These are phyloP conservation scores for Ephemerocybe angulata DNA, from an alignment of 768 basidiomycete species.

Conservation along the genomic window DNA sequence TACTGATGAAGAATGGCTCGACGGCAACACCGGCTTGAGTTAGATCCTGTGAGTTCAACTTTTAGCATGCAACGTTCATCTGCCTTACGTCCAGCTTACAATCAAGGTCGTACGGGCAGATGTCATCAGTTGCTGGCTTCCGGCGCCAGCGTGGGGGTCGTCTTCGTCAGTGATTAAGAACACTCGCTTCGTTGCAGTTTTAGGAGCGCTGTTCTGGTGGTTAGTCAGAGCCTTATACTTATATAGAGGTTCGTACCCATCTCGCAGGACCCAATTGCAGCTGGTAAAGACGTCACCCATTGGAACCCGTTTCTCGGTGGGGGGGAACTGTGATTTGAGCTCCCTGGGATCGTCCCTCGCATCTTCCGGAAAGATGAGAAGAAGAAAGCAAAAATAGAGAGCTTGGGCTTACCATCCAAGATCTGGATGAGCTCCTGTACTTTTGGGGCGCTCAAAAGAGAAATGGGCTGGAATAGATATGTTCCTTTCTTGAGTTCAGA, in stretches of 20 bases:
- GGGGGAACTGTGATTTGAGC: constrained; percentile 61
- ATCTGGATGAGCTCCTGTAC: constrained; percentile 77
- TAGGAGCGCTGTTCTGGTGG: constrained; percentile 56
- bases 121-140: constrained; percentile 56
- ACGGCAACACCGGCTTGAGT: constrained; percentile 73
- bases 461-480: constrained; percentile 72
- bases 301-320: constrained; percentile 59
- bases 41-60: constrained; percentile 73
- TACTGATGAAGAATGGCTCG: constrained; percentile 88
- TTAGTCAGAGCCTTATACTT: neutral
- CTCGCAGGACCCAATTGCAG: constrained; percentile 85
- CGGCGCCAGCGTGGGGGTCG: constrained; percentile 58
- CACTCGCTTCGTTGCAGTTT: constrained; percentile 87
- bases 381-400: neutral
- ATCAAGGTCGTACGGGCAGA: constrained; percentile 71
- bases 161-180: constrained; percentile 94
- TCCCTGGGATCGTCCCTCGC: constrained; percentile 59
- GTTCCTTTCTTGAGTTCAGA: constrained; percentile 68
- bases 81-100: no score
- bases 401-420: constrained; percentile 58
- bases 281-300: constrained; percentile 90
- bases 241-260: constrained; percentile 54
- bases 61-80: no score
- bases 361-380: constrained; percentile 38
- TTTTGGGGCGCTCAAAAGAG: constrained; percentile 72